A percentile compares a stretch with the other conserved stretches of the same genome.
These are phyloP conservation scores for Verticillium alfalfae DNA, from an alignment of 2,329 filamentous ascomycete species.

Conservation along the genomic window DNA sequence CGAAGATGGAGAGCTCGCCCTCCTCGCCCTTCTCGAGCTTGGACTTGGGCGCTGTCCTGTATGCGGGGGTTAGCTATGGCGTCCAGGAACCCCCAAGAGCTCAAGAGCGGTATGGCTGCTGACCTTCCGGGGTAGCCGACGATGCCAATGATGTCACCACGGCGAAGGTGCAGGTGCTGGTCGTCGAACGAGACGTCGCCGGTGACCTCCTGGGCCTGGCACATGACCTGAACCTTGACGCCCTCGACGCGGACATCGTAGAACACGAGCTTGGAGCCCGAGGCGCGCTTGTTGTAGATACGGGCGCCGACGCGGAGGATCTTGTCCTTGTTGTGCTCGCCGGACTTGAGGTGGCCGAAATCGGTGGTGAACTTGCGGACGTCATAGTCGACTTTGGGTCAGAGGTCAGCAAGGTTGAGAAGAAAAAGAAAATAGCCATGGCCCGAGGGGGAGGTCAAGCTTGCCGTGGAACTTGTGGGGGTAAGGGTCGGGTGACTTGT, in stretches of 20 bases:
- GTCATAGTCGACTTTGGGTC: conserved; percentile 75
- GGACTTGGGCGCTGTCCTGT: conserved; percentile 78
- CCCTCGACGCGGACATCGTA: conserved; percentile 71
- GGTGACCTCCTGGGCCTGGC: conserved; percentile 73
- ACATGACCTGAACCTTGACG: conserved; percentile 82
- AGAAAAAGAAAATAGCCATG: not conserved
- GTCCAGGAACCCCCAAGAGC: too few relatives aligned
- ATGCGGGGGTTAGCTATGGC: not conserved
- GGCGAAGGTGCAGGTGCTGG: conserved; percentile 82
- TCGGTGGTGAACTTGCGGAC: conserved; percentile 74
- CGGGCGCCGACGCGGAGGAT: conserved; percentile 74
- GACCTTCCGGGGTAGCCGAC: conserved; percentile 67
- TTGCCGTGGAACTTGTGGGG: conserved; percentile 62
- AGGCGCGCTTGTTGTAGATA: conserved; percentile 81
- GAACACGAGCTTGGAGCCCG: conserved; percentile 83
- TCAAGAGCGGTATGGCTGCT: not conserved
- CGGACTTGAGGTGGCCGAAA: conserved; percentile 78
- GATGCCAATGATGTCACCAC: conserved; percentile 90
- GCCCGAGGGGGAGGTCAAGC: not conserved
- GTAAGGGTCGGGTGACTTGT: conserved; percentile 75
- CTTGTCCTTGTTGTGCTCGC: conserved; percentile 73
- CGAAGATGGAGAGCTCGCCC: conserved; percentile 92
- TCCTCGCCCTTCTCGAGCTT: conserved; percentile 72
- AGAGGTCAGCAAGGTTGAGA: conserved; percentile 9
- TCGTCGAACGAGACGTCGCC: conserved; percentile 70